These are phyloP conservation scores for Oryza meridionalis DNA, from an alignment of 176 grass and related monocot species.

Conservation along the genomic window DNA sequence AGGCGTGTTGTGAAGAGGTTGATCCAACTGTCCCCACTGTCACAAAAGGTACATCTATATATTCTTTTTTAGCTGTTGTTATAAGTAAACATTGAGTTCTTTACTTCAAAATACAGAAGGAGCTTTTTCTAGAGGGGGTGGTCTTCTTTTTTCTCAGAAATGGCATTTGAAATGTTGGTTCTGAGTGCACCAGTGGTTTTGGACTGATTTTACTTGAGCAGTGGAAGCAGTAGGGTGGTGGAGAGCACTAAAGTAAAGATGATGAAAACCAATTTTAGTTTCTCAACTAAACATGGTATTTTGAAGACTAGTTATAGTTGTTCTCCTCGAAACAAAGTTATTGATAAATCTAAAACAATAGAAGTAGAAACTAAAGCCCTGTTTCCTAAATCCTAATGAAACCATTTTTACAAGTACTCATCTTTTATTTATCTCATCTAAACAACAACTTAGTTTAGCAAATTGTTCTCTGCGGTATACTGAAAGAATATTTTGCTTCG, in stretches of 20 bases:
- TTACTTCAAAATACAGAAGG: background rate
- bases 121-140: background rate
- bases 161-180: too few species aligned
- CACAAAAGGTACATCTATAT: conserved; percentile 62
- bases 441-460: background rate
- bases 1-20: conserved; percentile 76
- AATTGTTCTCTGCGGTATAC: background rate
- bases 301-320: background rate
- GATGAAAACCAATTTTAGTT: too few species aligned
- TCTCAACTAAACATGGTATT: background rate
- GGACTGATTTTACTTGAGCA: too few species aligned
- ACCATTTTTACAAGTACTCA: background rate
- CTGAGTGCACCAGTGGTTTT: too few species aligned
- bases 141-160: too few species aligned
- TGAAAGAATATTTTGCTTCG: conserved; percentile 23
- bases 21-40: conserved; percentile 80
- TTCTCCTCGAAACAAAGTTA: background rate
- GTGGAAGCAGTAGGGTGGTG: too few species aligned
- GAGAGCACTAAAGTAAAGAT: too few species aligned
- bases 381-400: background rate
- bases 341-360: background rate
- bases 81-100: conserved; percentile 20
- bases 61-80: conserved; percentile 15
- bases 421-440: background rate
- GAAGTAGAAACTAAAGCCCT: background rate